Evolutionary conservation across 192 early-diverging fungal species (phyloP), one percentile per base, ranked within the genome.

Genomic region (Coemansia sp.): DNA sequence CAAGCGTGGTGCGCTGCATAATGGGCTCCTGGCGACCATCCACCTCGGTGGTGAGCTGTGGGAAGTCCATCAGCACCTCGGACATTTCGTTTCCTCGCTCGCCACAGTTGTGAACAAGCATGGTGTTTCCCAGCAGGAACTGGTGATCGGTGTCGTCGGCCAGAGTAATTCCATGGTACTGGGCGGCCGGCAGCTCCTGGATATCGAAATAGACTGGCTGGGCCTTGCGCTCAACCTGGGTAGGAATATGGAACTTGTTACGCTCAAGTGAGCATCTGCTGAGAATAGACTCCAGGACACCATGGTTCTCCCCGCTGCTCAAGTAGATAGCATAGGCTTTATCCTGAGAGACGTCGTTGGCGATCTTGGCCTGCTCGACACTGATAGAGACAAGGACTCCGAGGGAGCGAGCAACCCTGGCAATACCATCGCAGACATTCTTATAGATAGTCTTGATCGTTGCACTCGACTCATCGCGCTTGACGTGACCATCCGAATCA

Each of bases 31-130:
- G 85, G 52, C 93, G 91, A 25, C 95, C 97, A 27, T 97, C 90
- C 27, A 97, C 84, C 64, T 94, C 93, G 60, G 96, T 96, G 0
- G 90, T 91, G 38, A 99, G 83, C 87, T 94, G 83, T 11, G 93
- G 91, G 89, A 99, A 99, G 76, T 99, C 97, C 97, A 99, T 99
- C 75, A 99, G 85, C 43, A 99, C 91, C 75, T 99, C 97, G 69
- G 97, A 96, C 97, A 99, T 99, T 66, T 99, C 97, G 65, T 99
- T 99, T 48, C 97, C 97, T 70, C 97, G 94, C 79, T 99, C 97
- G 58, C 91, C 89, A 56, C 88, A 80, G 80, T 84, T 84, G 72
- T 84, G 83, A 39, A 77, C 75, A 39, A 84, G 58, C 3, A 67
- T 57, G 61, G 73, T 17, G 72, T 84, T 76, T 52, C 79, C 60